Percentiles rank a stretch among this genome's conserved stretches.
Evolutionary conservation across 1,284 basidiomycete species (phyloP).

Genomic region (Apiotrichum gracile): DNA sequence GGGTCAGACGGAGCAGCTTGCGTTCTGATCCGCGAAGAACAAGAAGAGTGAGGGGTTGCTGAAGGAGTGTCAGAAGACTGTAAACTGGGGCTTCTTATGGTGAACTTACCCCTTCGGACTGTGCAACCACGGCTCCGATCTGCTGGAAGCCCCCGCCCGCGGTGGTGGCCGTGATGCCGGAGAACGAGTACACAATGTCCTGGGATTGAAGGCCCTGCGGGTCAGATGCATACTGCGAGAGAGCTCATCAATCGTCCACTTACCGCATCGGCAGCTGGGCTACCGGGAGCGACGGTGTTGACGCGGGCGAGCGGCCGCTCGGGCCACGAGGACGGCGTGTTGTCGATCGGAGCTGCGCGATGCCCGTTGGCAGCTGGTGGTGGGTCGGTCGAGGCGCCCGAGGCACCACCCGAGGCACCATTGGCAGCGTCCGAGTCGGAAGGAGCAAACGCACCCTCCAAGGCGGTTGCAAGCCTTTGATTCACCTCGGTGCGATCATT

Average conservation of each 20-base stretch:
- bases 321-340: slow-evolving; percentile 23
- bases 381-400: background rate
- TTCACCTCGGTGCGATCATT: slow-evolving; percentile 69
- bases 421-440: background rate
- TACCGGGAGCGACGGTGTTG: slow-evolving; percentile 65
- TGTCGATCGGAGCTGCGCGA: background rate
- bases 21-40: slow-evolving; percentile 47
- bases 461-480: slow-evolving; percentile 59
- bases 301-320: slow-evolving; percentile 61
- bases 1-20: slow-evolving; percentile 53
- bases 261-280: slow-evolving; percentile 73
- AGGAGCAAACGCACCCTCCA: slow-evolving; percentile 55
- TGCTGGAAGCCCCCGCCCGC: slow-evolving; percentile 54
- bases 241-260: slow-evolving; percentile 37
- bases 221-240: slow-evolving; percentile 13
- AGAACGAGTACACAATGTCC: slow-evolving; percentile 70
- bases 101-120: slow-evolving; percentile 64
- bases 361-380: slow-evolving; percentile 10
- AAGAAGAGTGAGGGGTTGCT: slow-evolving; percentile 52
- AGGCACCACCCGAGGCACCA: no score
- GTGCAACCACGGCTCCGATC: slow-evolving; percentile 62
- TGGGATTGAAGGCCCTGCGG: slow-evolving; percentile 61
- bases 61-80: no score
- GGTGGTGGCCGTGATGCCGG: slow-evolving; percentile 52
- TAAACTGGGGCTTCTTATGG: background rate